Conservation (phyloP, 306 rosid genomes). For the Vigna angularis region DNA sequence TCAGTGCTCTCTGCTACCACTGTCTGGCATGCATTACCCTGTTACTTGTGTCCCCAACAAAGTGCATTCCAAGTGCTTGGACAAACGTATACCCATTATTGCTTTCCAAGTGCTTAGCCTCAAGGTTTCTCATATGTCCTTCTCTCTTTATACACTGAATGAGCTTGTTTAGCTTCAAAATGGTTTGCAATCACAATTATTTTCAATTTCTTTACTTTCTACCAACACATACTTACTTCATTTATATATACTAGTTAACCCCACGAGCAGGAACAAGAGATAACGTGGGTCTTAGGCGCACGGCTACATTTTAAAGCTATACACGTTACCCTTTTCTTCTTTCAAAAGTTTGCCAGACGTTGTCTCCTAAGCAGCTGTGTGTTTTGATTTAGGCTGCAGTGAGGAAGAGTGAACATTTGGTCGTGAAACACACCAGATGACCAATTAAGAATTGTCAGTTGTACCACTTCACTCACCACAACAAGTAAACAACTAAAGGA, state of each 20-base stretch:
- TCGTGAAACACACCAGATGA: not conserved
- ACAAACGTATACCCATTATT: slow-evolving; percentile 6
- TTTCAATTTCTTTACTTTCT: slow-evolving; percentile 5
- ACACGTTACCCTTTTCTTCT: not conserved
- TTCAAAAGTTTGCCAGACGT: not conserved
- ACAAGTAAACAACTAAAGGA: not conserved
- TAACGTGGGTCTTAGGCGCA: too few species aligned
- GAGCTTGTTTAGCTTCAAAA: not conserved
- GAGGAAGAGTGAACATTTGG: slow-evolving; percentile 12
- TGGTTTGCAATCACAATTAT: not conserved
- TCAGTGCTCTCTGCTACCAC: slow-evolving; percentile 46
- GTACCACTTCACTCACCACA: not conserved
- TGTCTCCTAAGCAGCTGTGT: slow-evolving; percentile 11
- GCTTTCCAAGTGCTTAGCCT: slow-evolving; percentile 17
- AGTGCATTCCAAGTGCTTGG: slow-evolving; percentile 10
- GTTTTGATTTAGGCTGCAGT: slow-evolving; percentile 17
- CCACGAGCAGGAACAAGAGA: too few species aligned
- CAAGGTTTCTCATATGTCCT: not conserved
- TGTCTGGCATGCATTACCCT: slow-evolving; percentile 53
- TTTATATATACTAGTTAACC: too few species aligned
- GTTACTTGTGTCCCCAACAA: slow-evolving; percentile 12
- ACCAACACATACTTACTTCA: too few species aligned
- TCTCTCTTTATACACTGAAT: not conserved
- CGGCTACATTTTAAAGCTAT: not conserved
- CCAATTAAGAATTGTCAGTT: not conserved